These are phyloP conservation scores for Trichoderma parareesei DNA, from an alignment of 495 filamentous ascomycete genomes.

Conservation along the genomic window DNA sequence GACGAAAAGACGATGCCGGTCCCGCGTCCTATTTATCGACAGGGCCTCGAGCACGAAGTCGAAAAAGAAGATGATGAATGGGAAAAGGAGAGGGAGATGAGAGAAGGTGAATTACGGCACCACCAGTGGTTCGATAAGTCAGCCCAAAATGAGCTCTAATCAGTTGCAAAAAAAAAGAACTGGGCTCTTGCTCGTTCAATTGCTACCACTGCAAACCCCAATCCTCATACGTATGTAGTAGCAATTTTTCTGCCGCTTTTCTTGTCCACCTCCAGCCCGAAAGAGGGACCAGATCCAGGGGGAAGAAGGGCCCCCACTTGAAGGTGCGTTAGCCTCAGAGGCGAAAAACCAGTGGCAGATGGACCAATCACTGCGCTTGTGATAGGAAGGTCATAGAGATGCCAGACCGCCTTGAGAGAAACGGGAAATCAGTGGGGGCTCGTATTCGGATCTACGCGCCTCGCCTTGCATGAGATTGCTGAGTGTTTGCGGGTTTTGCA, in stretches of 20 bases:
- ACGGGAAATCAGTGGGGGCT: background rate
- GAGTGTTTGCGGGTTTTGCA: no score
- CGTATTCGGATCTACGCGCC: background rate
- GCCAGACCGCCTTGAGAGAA: background rate
- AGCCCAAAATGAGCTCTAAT: constrained; percentile 6
- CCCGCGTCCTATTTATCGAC: constrained; percentile 4
- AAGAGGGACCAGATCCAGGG: background rate
- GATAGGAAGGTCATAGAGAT: background rate
- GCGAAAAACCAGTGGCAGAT: background rate
- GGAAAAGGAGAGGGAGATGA: background rate
- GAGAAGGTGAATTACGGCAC: background rate
- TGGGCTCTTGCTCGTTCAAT: background rate
- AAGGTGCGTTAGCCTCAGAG: no score
- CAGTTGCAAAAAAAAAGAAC: background rate
- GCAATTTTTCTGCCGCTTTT: background rate
- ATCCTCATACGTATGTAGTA: no score
- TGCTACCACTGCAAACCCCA: no score
- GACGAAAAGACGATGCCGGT: background rate
- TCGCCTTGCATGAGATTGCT: no score
- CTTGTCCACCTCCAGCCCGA: background rate
- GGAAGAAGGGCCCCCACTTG: background rate
- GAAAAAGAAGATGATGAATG: no score
- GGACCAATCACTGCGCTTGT: background rate
- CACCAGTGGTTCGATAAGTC: constrained; percentile 8
- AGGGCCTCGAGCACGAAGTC: background rate